phyloP scores from a whole-genome alignment of 2,329 filamentous ascomycete genomes.

The Verticillium klebahnii region DNA sequence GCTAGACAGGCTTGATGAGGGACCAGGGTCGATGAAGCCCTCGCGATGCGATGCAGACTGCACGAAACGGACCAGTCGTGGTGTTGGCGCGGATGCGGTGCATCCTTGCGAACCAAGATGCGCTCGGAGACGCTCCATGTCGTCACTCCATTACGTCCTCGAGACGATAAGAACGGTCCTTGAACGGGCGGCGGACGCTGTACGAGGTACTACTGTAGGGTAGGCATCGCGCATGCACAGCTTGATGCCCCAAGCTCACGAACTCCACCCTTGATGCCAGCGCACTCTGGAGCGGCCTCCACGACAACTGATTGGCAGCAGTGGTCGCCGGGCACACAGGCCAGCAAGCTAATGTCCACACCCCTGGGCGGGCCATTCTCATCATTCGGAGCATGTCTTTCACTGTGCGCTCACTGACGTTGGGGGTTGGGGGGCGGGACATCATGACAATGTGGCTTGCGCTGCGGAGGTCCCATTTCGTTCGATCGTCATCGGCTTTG shows the following conservation, averaged over 20 bases:
- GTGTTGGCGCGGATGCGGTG: neutral
- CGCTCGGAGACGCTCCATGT: neutral
- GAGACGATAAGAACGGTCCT: neutral
- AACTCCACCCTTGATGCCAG: neutral
- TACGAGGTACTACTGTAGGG: neutral
- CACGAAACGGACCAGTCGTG: neutral
- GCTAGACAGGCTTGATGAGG: neutral
- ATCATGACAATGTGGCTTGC: neutral
- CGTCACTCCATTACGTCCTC: neutral
- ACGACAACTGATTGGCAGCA: neutral
- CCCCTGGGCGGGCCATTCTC: neutral
- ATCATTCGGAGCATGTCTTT: neutral
- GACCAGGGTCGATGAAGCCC: neutral
- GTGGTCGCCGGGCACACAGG: neutral
- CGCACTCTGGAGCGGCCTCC: neutral
- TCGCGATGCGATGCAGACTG: neutral
- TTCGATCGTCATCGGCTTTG: neutral
- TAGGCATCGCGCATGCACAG: neutral
- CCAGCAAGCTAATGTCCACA: neutral
- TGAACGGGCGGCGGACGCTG: neutral
- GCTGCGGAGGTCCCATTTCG: neutral
- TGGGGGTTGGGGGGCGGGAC: neutral
- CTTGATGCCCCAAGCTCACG: neutral
- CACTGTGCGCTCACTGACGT: neutral
- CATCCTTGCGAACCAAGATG: neutral